Conservation (phyloP, 2,329 filamentous ascomycete species). For the Didymella arachidicola region DNA sequence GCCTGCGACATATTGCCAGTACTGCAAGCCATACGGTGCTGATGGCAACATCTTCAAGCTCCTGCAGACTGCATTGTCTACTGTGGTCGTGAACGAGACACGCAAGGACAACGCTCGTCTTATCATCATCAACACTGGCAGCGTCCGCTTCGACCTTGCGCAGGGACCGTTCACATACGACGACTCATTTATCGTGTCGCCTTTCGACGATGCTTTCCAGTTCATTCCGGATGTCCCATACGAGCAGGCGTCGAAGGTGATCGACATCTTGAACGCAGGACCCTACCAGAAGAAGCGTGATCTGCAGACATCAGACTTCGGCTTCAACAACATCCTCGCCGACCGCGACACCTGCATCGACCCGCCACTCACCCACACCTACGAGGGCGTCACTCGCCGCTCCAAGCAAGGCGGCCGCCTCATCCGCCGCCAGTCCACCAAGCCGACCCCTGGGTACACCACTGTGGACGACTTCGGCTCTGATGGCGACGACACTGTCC, state of each 20-base stretch:
- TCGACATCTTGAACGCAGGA: constrained; percentile 56
- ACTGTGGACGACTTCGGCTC: constrained; percentile 66
- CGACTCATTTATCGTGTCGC: constrained; percentile 63
- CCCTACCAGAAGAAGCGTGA: constrained; percentile 49
- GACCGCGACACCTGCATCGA: constrained; percentile 59
- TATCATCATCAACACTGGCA: constrained; percentile 68
- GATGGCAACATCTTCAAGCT: constrained; percentile 64
- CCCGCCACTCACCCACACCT: constrained; percentile 50
- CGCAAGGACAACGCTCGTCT: constrained; percentile 62
- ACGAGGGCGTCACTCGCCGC: constrained; percentile 34
- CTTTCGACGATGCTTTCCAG: constrained; percentile 62
- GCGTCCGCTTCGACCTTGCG: constrained; percentile 68
- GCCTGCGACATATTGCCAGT: constrained; percentile 66
- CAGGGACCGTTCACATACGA: constrained; percentile 68
- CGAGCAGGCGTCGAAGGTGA: constrained; percentile 52
- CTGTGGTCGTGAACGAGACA: constrained; percentile 61
- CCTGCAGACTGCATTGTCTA: constrained; percentile 60
- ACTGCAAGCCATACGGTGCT: constrained; percentile 62
- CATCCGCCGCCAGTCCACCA: constrained; percentile 58
- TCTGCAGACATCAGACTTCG: constrained; percentile 43
- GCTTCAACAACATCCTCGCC: constrained; percentile 48
- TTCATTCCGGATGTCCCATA: constrained; percentile 64
- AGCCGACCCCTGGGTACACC: constrained; percentile 59
- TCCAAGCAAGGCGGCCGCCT: constrained; percentile 50
- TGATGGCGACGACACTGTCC: constrained; percentile 64